Percentiles rank a stretch among this genome's conserved stretches.
Conservation (phyloP, 2,329 filamentous ascomycete genomes). For the Nigrograna mackinnonii region DNA sequence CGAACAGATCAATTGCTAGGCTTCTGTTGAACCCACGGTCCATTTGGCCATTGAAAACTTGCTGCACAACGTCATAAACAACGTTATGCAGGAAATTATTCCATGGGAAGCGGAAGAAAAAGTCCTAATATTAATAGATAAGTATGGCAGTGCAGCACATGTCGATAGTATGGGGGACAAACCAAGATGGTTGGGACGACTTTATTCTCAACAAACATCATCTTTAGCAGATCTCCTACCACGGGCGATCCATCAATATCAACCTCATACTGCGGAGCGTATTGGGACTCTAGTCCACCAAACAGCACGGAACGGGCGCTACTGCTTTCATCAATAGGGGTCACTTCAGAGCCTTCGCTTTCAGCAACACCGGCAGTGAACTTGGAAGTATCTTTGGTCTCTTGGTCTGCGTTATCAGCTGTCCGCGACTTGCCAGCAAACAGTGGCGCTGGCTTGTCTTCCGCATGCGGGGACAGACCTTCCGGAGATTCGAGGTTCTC, state of each 20-base stretch:
- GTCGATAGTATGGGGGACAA: constrained; percentile 51
- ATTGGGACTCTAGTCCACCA: constrained; percentile 31
- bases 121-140: constrained; percentile 64
- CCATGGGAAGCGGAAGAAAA: constrained; percentile 99
- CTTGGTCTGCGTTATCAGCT: constrained; percentile 22
- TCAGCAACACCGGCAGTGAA: constrained; percentile 29
- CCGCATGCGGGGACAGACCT: constrained; percentile 58
- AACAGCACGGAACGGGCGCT: constrained; percentile 39
- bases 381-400: constrained; percentile 29
- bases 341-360: constrained; percentile 37
- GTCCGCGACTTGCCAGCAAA: constrained; percentile 52
- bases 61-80: constrained; percentile 97
- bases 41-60: constrained; percentile 98
- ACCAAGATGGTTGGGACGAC: constrained; percentile 96
- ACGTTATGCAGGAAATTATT: constrained; percentile 99
- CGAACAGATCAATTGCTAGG: constrained; percentile 90
- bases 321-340: constrained; percentile 40
- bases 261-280: constrained; percentile 53
- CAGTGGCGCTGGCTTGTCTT: constrained; percentile 71
- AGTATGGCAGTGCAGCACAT: constrained; percentile 3
- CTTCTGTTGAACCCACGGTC: constrained; percentile 91
- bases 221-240: constrained; percentile 92
- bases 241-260: constrained; percentile 72
- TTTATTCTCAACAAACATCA: constrained; percentile 91
- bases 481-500: constrained; percentile 26